Percentiles rank a stretch among this genome's conserved stretches.
Conservation (phyloP, 139 green algal species). For the Tetratostichococcus sp. region DNA sequence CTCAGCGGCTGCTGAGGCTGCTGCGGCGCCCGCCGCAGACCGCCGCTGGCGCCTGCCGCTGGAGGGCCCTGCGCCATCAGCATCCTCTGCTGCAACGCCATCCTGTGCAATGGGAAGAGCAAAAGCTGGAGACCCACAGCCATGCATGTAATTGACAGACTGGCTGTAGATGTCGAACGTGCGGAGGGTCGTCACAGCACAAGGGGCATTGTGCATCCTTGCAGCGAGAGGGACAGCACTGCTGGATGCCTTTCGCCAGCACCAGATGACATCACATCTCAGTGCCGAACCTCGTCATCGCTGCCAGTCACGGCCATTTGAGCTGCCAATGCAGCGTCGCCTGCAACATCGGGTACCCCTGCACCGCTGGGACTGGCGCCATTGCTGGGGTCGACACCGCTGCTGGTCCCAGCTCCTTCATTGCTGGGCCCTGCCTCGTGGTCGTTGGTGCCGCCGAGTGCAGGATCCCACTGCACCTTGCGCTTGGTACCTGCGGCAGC, state of each 20-base stretch:
- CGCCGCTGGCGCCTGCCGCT: neutral
- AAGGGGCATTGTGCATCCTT: too few species aligned
- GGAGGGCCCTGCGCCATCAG: neutral
- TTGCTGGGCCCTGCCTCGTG: neutral
- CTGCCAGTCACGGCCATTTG: slow-evolving; percentile 13
- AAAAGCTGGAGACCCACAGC: too few species aligned
- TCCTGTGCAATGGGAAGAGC: too few species aligned
- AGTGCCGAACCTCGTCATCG: neutral
- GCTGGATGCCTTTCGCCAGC: too few species aligned
- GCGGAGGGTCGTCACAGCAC: too few species aligned
- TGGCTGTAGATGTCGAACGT: too few species aligned
- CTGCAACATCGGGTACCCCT: neutral
- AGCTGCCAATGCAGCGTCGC: slow-evolving; percentile 26
- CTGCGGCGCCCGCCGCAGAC: too few species aligned
- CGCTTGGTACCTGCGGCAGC: neutral
- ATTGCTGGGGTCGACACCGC: neutral
- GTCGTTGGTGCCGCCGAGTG: neutral
- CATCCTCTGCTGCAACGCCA: too few species aligned
- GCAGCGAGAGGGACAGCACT: too few species aligned
- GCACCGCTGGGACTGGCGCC: neutral
- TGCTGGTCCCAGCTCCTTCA: neutral
- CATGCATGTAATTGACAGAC: too few species aligned
- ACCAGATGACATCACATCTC: too few species aligned
- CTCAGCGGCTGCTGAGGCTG: too few species aligned
- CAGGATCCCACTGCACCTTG: slow-evolving; percentile 3